These are phyloP conservation scores for Emergomyces orientalis DNA, from an alignment of 2,329 filamentous ascomycete genomes.

Conservation along the genomic window DNA sequence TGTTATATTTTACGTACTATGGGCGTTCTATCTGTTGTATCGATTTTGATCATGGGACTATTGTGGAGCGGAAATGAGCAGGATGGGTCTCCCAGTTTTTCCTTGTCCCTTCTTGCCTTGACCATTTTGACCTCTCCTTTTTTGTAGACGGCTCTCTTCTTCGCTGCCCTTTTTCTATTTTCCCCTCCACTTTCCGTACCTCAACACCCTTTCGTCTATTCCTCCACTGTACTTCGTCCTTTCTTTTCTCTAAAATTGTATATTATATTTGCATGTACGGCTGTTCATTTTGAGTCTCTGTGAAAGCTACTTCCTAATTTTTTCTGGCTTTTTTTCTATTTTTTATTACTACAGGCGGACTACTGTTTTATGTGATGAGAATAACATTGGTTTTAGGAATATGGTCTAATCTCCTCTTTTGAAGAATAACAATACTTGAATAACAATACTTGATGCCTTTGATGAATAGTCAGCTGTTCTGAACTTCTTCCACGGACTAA, in stretches of 20 bases:
- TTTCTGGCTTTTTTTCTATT: background rate
- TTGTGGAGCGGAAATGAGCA: background rate
- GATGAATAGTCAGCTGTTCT: background rate
- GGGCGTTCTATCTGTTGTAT: slow-evolving; percentile 3
- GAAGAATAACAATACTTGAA: background rate
- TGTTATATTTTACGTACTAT: slow-evolving; percentile 7
- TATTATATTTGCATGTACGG: slow-evolving; percentile 5
- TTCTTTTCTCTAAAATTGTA: slow-evolving; percentile 1
- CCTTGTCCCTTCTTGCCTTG: background rate
- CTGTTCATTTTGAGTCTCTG: background rate
- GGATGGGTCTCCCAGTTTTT: background rate
- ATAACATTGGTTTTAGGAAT: background rate
- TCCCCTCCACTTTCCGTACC: background rate
- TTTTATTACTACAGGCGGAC: background rate
- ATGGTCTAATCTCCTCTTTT: background rate
- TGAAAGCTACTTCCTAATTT: background rate
- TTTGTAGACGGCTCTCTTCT: background rate
- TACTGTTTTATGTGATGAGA: background rate
- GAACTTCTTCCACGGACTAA: background rate
- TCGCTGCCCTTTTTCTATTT: background rate
- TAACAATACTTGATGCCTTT: background rate
- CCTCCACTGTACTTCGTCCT: background rate
- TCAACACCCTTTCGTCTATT: background rate
- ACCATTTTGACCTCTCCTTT: background rate
- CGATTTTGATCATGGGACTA: background rate